phyloP scores from a whole-genome alignment of 345 rosid genomes.

The Hirschfeldia incana region DNA sequence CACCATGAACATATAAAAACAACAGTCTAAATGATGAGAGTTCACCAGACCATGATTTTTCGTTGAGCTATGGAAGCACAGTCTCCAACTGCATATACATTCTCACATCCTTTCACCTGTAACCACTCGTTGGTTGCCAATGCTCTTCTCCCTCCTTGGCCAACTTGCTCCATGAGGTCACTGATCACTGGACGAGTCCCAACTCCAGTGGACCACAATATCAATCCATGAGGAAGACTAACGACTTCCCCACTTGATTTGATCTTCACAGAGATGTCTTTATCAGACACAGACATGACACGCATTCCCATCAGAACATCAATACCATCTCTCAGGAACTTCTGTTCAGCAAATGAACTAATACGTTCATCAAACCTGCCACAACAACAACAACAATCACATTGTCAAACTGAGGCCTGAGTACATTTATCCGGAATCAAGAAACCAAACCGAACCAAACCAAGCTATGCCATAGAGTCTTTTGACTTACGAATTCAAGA shows the following conservation, averaged over 20 bases:
- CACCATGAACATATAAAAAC: too few species aligned
- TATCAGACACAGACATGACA: constrained; percentile 69
- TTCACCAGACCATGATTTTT: constrained; percentile 48
- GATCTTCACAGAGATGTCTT: constrained; percentile 66
- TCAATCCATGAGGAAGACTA: constrained; percentile 77
- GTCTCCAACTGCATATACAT: constrained; percentile 90
- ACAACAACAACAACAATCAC: constrained; percentile 19
- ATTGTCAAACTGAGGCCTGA: not conserved
- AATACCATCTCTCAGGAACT: constrained; percentile 82
- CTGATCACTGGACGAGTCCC: constrained; percentile 74
- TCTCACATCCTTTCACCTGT: constrained; percentile 73
- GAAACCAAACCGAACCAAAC: too few species aligned
- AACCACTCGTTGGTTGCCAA: constrained; percentile 92
- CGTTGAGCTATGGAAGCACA: constrained; percentile 94
- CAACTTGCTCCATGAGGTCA: constrained; percentile 90
- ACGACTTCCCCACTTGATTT: constrained; percentile 62
- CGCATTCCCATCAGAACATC: constrained; percentile 83
- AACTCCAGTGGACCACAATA: constrained; percentile 94
- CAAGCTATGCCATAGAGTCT: not conserved
- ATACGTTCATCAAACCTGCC: constrained; percentile 89
- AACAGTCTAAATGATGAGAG: too few species aligned
- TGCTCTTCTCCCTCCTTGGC: constrained; percentile 74
- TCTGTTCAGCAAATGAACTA: constrained; percentile 81
- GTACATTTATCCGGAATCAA: too few species aligned
- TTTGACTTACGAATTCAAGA: constrained; percentile 68